phyloP scores from a whole-genome alignment of 768 basidiomycete species.

The Candolleomyces eurysporus region DNA sequence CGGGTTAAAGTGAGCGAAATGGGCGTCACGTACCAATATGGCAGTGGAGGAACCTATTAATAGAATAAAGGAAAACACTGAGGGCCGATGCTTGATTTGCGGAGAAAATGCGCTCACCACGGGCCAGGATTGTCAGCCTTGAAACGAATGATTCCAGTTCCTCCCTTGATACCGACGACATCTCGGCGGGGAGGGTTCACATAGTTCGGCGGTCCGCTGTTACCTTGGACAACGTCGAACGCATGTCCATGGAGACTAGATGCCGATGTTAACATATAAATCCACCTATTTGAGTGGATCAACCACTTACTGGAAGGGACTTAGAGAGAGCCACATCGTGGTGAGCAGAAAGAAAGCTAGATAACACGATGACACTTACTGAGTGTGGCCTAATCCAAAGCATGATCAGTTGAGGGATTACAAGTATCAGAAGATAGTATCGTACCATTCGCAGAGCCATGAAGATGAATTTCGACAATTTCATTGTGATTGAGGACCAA shows the following conservation, averaged over 20 bases:
- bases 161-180: constrained; percentile 13
- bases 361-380: too few species aligned
- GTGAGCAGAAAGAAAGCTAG: too few species aligned
- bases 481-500: constrained; percentile 23
- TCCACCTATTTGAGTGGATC: too few species aligned
- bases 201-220: constrained; percentile 1
- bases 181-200: constrained; percentile 15
- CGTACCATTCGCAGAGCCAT: constrained; percentile 22
- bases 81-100: background rate
- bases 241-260: constrained; percentile 14
- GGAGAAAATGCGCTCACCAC: constrained; percentile 11
- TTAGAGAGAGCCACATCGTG: too few species aligned
- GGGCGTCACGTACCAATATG: constrained; percentile 10
- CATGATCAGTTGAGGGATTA: too few species aligned
- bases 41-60: constrained; percentile 24
- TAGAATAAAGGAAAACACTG: background rate
- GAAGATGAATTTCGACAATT: constrained; percentile 23
- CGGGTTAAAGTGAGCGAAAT: background rate
- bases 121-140: constrained; percentile 25
- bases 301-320: too few species aligned
- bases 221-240: constrained; percentile 12
- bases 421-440: background rate
- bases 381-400: background rate
- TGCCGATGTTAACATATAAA: too few species aligned
- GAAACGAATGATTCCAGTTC: constrained; percentile 16